Conservation (phyloP, 2,329 filamentous ascomycete species). For the Alternaria rosae region DNA sequence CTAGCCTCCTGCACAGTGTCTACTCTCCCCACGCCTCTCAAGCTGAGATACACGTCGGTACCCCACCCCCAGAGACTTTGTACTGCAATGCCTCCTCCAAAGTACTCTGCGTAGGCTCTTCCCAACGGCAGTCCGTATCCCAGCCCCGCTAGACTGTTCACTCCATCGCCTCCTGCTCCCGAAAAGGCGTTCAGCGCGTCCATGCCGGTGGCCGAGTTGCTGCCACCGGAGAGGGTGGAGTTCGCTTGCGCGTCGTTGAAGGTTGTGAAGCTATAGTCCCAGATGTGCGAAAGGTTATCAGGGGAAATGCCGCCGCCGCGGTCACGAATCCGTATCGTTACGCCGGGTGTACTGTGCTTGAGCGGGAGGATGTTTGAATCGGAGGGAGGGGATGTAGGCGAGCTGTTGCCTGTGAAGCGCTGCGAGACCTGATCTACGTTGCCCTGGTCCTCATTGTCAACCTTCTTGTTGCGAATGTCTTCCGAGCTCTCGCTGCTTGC, state of each 20-base stretch:
- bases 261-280: slow-evolving; percentile 97
- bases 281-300: slow-evolving; percentile 84
- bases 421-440: slow-evolving; percentile 43
- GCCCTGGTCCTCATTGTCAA: slow-evolving; percentile 43
- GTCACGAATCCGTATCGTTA: slow-evolving; percentile 94
- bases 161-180: slow-evolving; percentile 72
- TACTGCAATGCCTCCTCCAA: slow-evolving; percentile 93
- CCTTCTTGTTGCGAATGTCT: slow-evolving; percentile 12
- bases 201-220: slow-evolving; percentile 48
- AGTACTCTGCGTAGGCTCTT: slow-evolving; percentile 95
- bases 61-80: slow-evolving; percentile 97
- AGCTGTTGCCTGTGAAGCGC: slow-evolving; percentile 35
- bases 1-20: slow-evolving; percentile 23
- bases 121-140: slow-evolving; percentile 92
- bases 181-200: slow-evolving; percentile 80
- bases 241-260: slow-evolving; percentile 73
- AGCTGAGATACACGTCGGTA: slow-evolving; percentile 70
- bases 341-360: slow-evolving; percentile 70
- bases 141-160: slow-evolving; percentile 83
- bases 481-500: slow-evolving; percentile 17
- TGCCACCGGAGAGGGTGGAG: slow-evolving; percentile 54
- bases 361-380: slow-evolving; percentile 54
- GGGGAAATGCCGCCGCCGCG: slow-evolving; percentile 92
- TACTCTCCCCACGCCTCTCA: slow-evolving; percentile 65
- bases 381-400: slow-evolving; percentile 28